Conservation (phyloP, 2,329 filamentous ascomycete genomes). For the Microdochium nivale region DNA sequence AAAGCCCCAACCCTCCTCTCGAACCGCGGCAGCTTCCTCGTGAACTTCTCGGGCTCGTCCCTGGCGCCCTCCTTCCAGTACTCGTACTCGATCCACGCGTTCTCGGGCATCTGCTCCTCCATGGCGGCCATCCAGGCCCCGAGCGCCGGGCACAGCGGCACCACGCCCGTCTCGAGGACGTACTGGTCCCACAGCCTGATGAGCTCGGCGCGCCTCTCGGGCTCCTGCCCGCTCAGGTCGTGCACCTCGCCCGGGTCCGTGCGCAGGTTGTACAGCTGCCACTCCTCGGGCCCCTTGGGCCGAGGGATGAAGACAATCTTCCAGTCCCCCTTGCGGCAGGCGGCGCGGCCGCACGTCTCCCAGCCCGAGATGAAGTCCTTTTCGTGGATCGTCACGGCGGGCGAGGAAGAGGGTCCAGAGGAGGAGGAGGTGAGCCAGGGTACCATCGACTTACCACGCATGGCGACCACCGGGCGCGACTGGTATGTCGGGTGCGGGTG, state of each 20-base stretch:
- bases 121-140: constrained; percentile 50
- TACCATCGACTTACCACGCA: constrained; percentile 25
- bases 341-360: constrained; percentile 25
- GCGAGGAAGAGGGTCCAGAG: neutral
- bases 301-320: constrained; percentile 37
- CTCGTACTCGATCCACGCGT: constrained; percentile 58
- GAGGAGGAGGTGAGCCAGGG: constrained; percentile 15
- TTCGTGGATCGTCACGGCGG: constrained; percentile 20
- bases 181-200: constrained; percentile 25
- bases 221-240: constrained; percentile 24
- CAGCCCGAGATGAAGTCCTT: constrained; percentile 27
- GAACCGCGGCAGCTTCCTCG: constrained; percentile 18
- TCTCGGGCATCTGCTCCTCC: constrained; percentile 57
- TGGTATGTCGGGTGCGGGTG: constrained; percentile 44
- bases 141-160: constrained; percentile 49
- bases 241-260: constrained; percentile 35
- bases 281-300: constrained; percentile 37
- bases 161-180: constrained; percentile 45
- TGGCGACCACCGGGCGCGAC: constrained; percentile 21
- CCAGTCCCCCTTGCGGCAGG: constrained; percentile 25
- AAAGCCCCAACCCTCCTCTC: constrained; percentile 15
- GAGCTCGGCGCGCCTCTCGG: constrained; percentile 20
- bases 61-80: constrained; percentile 42
- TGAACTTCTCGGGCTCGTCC: constrained; percentile 36
- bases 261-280: constrained; percentile 38